phyloP scores from a whole-genome alignment of 2,329 filamentous ascomycete species.

The Dothiorella sarmentorum region DNA sequence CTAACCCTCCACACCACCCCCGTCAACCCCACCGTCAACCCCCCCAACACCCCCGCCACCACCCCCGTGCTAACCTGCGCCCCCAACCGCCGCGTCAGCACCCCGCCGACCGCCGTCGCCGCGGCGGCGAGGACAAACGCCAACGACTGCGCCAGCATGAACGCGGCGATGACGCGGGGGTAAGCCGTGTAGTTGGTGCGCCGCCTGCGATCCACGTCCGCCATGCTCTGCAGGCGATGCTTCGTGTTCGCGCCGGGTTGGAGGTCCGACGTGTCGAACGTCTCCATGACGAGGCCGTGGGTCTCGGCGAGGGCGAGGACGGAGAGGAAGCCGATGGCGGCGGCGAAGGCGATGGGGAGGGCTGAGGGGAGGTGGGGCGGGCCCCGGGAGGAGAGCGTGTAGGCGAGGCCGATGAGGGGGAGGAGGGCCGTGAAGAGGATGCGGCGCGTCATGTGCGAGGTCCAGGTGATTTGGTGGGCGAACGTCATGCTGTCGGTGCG shows the following conservation, averaged over 20 bases:
- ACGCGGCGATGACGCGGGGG: conserved; percentile 68
- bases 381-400: conserved; percentile 64
- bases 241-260: conserved; percentile 64
- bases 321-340: conserved; percentile 65
- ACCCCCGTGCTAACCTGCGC: conserved; percentile 66
- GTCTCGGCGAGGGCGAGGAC: conserved; percentile 73
- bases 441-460: conserved; percentile 67
- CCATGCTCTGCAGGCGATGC: conserved; percentile 46
- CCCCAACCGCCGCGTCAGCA: conserved; percentile 62
- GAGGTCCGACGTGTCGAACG: conserved; percentile 75
- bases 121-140: conserved; percentile 67
- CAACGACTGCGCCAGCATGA: conserved; percentile 66
- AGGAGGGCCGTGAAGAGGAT: conserved; percentile 64
- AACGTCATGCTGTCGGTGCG: conserved; percentile 66
- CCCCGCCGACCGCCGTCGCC: conserved; percentile 66
- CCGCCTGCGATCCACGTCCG: conserved; percentile 43
- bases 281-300: conserved; percentile 74
- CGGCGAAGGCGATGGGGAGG: conserved; percentile 65
- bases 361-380: conserved; percentile 54
- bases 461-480: conserved; percentile 62
- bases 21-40: conserved; percentile 62
- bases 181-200: conserved; percentile 73
- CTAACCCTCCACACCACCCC: conserved; percentile 62
- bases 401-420: conserved; percentile 64
- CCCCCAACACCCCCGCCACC: conserved; percentile 63